phyloP scores from a whole-genome alignment of 345 rosid species.

The sweet orange (Citrus sinensis) region DNA sequence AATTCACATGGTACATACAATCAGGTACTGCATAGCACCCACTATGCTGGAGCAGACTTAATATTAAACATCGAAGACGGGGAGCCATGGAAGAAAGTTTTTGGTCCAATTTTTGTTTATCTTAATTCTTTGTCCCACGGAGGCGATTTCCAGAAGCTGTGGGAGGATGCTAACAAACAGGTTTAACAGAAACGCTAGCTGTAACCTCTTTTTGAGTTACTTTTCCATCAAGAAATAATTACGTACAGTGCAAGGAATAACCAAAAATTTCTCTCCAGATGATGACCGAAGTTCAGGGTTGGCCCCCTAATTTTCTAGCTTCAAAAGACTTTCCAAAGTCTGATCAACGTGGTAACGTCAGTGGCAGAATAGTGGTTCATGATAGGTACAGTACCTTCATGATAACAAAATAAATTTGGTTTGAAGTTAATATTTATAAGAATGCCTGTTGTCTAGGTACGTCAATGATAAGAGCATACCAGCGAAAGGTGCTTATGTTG shows the following conservation, averaged over 20 bases:
- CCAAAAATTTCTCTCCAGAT: slow-evolving; percentile 21
- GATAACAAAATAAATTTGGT: not conserved
- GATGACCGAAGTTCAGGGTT: slow-evolving; percentile 42
- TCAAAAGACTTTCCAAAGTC: slow-evolving; percentile 51
- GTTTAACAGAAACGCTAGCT: slow-evolving; percentile 15
- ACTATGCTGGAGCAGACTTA: slow-evolving; percentile 72
- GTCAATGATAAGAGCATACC: slow-evolving; percentile 27
- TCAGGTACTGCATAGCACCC: slow-evolving; percentile 79
- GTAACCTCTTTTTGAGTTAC: not conserved
- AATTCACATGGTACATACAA: not conserved
- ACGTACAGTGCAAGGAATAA: not conserved
- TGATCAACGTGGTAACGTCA: slow-evolving; percentile 41
- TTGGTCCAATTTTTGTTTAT: slow-evolving; percentile 64
- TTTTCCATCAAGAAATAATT: not conserved
- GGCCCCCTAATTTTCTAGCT: slow-evolving; percentile 65
- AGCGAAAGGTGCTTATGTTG: slow-evolving; percentile 71
- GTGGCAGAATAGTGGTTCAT: slow-evolving; percentile 44
- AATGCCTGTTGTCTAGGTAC: slow-evolving; percentile 14
- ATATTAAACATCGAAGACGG: slow-evolving; percentile 41
- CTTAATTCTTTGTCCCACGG: slow-evolving; percentile 25
- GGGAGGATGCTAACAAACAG: slow-evolving; percentile 67
- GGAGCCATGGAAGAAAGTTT: slow-evolving; percentile 86
- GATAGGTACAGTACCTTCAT: slow-evolving; percentile 47
- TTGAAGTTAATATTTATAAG: not conserved
- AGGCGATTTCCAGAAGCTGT: slow-evolving; percentile 27